phyloP scores from a whole-genome alignment of 768 basidiomycete species.

The Lactarius tabidus region DNA sequence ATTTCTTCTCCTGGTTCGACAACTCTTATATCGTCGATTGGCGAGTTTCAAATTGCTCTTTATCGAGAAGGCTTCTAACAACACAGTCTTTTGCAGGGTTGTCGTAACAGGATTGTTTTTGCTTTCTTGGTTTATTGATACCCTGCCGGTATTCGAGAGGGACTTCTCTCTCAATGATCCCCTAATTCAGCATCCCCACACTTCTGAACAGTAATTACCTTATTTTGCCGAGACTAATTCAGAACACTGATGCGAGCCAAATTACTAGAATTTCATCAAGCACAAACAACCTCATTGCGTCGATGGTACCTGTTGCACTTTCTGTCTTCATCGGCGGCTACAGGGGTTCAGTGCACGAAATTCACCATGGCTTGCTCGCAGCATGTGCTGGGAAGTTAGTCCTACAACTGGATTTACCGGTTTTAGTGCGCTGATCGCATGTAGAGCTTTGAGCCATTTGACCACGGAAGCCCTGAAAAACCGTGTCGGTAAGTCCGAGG shows the following conservation, averaged over 20 bases:
- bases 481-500: slow-evolving; percentile 44
- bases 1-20: slow-evolving; percentile 33
- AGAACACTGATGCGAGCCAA: slow-evolving; percentile 5
- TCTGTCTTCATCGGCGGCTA: slow-evolving; percentile 37
- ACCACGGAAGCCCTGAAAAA: slow-evolving; percentile 54
- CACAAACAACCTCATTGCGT: slow-evolving; percentile 45
- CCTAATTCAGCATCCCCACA: slow-evolving; percentile 40
- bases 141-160: slow-evolving; percentile 31
- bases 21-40: slow-evolving; percentile 52
- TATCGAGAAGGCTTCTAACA: not conserved
- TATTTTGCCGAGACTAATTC: not conserved
- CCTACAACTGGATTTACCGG: slow-evolving; percentile 14
- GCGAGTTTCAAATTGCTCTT: slow-evolving; percentile 31
- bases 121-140: slow-evolving; percentile 38
- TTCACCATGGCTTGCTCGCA: slow-evolving; percentile 58
- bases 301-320: slow-evolving; percentile 43
- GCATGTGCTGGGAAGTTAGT: slow-evolving; percentile 39
- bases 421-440: slow-evolving; percentile 3
- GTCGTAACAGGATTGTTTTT: slow-evolving; percentile 40
- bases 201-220: slow-evolving; percentile 13
- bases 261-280: slow-evolving; percentile 44
- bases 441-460: slow-evolving; percentile 44
- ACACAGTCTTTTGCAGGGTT: slow-evolving; percentile 27
- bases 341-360: slow-evolving; percentile 44
- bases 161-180: slow-evolving; percentile 41